Base-by-base conservation (phyloP, 169 alveolate species). In the Plasmodium berghei region DNA sequence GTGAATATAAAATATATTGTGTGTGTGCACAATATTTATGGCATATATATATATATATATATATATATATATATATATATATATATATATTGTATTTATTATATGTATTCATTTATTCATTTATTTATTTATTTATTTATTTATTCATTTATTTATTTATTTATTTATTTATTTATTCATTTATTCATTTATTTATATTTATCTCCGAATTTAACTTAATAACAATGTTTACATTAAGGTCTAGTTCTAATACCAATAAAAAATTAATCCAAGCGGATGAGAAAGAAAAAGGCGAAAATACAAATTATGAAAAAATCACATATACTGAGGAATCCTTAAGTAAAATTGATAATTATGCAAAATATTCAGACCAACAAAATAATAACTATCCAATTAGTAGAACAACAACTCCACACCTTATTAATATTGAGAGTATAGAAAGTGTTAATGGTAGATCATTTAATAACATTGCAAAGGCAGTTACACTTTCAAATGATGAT, bases 351-450 rank as follows among this genome's bases (percentile, higher is more conserved):
- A 63, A 55, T 77, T 77, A 49, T 56, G 22, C 46, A 70, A 42
- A 77, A n/a, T 64, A 77, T 63, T 67, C 64, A 0, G 70, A 77
- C 14, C 89, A 77, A 24, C 22, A 40, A 42, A 64, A 67, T 14
- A 74, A 77, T 10, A 22, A 16, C 9, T 77, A 77, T 64, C 89
- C 89, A 8, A 64, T 77, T 20, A 64, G 89, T 54, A 77, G 89
- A 77, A 77, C 89, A 28, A 64, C 89, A 67, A 77, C 89, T 10
- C 75, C 89, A 1, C 72, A 63, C 34, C 54, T 63, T 22, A 63
- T 77, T 14, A 77, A 77, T 56, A 64, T 63, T 45, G 75, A 64
- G 52, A 77, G 89, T 24, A 77, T 77, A 75, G 89, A 77, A 20
- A 77, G 75, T 48, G 75, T 77, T 6, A 52, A 77, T 64, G 77